A percentile compares a stretch with the other conserved stretches of the same genome.
Conservation (phyloP, 1,284 basidiomycete genomes). For the Tremellales sp. region DNA sequence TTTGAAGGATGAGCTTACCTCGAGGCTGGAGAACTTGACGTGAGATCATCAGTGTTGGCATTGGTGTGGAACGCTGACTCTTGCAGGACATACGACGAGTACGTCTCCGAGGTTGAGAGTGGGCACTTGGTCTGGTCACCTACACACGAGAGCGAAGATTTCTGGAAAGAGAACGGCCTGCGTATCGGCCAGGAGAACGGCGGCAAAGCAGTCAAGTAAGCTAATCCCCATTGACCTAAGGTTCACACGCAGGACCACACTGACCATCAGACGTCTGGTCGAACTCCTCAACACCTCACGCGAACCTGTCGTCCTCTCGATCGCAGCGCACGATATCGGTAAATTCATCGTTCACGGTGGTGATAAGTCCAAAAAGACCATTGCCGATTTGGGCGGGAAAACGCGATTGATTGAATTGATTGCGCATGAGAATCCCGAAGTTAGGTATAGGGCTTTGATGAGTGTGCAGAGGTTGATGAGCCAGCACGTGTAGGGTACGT, state of each 20-base stretch:
- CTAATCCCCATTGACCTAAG: slow-evolving; percentile 1
- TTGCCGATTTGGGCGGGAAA: slow-evolving; percentile 83
- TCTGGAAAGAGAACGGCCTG: slow-evolving; percentile 94
- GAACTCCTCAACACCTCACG: slow-evolving; percentile 65
- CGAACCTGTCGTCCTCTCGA: slow-evolving; percentile 74
- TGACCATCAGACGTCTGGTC: slow-evolving; percentile 60
- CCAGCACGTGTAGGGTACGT: slow-evolving; percentile 25
- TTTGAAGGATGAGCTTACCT: slow-evolving; percentile 73
- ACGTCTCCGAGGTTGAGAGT: slow-evolving; percentile 81
- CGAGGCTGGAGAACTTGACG: slow-evolving; percentile 83
- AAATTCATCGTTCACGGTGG: slow-evolving; percentile 82
- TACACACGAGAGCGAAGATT: slow-evolving; percentile 90
- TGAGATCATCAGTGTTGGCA: slow-evolving; percentile 45
- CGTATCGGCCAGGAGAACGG: slow-evolving; percentile 81
- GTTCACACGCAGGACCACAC: background rate
- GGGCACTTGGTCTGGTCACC: slow-evolving; percentile 93
- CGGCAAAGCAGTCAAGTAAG: slow-evolving; percentile 72
- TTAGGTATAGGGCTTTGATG: slow-evolving; percentile 84
- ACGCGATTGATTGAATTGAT: slow-evolving; percentile 90
- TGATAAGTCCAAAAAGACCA: slow-evolving; percentile 81
- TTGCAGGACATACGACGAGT: slow-evolving; percentile 90
- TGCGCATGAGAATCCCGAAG: slow-evolving; percentile 80
- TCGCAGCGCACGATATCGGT: slow-evolving; percentile 87
- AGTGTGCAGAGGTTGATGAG: slow-evolving; percentile 46
- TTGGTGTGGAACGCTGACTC: slow-evolving; percentile 2